Conservation (phyloP, 352 stramenopile species). For the Phytophthora crassamura region DNA sequence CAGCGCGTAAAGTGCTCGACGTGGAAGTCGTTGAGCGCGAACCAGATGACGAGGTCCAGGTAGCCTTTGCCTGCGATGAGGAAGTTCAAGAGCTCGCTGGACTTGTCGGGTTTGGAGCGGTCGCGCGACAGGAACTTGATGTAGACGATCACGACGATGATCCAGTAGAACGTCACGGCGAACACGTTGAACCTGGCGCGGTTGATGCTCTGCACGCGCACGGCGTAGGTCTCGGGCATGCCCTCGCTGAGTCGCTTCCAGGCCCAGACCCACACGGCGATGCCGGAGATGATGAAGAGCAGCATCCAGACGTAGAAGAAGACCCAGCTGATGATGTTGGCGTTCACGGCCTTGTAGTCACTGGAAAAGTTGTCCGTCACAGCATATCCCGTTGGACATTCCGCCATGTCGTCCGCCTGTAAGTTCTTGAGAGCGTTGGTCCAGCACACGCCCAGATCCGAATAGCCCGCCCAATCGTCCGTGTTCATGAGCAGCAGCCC, state of each 20-base stretch:
- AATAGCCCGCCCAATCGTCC: conserved; percentile 85
- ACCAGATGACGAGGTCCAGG: conserved; percentile 91
- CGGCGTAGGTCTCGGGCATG: conserved; percentile 88
- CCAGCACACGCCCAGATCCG: conserved; percentile 88
- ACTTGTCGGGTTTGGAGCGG: conserved; percentile 57
- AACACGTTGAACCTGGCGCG: conserved; percentile 89
- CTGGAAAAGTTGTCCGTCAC: conserved; percentile 74
- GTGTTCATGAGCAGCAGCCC: conserved; percentile 75
- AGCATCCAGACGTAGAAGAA: conserved; percentile 92
- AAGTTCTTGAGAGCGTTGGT: conserved; percentile 85
- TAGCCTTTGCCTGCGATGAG: conserved; percentile 89
- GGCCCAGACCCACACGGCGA: conserved; percentile 86
- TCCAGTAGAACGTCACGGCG: conserved; percentile 90
- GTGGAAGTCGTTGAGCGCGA: conserved; percentile 87
- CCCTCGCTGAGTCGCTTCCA: conserved; percentile 88
- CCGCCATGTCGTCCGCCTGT: conserved; percentile 31
- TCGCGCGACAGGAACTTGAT: conserved; percentile 78
- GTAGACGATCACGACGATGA: conserved; percentile 82
- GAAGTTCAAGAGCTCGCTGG: conserved; percentile 86
- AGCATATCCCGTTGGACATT: conserved; percentile 35
- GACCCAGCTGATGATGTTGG: conserved; percentile 87
- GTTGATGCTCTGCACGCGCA: conserved; percentile 89
- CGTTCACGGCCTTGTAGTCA: conserved; percentile 80
- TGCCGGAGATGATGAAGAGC: conserved; percentile 81
- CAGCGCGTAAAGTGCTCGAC: conserved; percentile 80